phyloP scores from a whole-genome alignment of 164 flowering plant species.

The Piper betle region DNA sequence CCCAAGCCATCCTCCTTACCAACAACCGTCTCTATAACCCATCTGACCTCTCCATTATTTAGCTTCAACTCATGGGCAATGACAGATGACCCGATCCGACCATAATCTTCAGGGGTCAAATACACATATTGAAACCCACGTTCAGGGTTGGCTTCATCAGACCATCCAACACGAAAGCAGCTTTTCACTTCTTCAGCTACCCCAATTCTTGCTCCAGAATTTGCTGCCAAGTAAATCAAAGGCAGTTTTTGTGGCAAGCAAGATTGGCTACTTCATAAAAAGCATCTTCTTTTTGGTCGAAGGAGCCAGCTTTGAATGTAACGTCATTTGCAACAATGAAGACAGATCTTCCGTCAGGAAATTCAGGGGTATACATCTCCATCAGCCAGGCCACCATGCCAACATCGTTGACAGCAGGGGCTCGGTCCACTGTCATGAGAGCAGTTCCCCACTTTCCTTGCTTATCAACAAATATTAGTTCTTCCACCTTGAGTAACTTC shows the following conservation, averaged over 20 bases:
- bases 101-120: slow-evolving; percentile 72
- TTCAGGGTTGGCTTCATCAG: slow-evolving; percentile 79
- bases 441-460: slow-evolving; percentile 75
- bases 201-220: slow-evolving; percentile 97
- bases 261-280: slow-evolving; percentile 80
- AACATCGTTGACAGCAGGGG: slow-evolving; percentile 75
- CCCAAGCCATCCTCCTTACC: slow-evolving; percentile 97
- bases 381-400: slow-evolving; percentile 98
- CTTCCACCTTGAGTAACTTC: slow-evolving; percentile 48
- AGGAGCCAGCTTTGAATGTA: slow-evolving; percentile 93
- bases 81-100: slow-evolving; percentile 54
- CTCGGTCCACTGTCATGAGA: slow-evolving; percentile 48
- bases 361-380: slow-evolving; percentile 93
- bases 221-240: slow-evolving; percentile 89
- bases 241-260: slow-evolving; percentile 85
- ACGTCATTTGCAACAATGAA: slow-evolving; percentile 81
- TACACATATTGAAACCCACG: slow-evolving; percentile 93
- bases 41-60: slow-evolving; percentile 70
- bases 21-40: slow-evolving; percentile 91
- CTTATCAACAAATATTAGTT: slow-evolving; percentile 61
- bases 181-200: slow-evolving; percentile 93
- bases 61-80: slow-evolving; percentile 75
- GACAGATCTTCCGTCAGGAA: slow-evolving; percentile 75
- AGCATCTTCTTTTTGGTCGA: slow-evolving; percentile 98
- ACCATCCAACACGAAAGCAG: slow-evolving; percentile 93